Evolutionary conservation across 305 asterid species (phyloP).

Genomic region (Fraxinus velutina): DNA sequence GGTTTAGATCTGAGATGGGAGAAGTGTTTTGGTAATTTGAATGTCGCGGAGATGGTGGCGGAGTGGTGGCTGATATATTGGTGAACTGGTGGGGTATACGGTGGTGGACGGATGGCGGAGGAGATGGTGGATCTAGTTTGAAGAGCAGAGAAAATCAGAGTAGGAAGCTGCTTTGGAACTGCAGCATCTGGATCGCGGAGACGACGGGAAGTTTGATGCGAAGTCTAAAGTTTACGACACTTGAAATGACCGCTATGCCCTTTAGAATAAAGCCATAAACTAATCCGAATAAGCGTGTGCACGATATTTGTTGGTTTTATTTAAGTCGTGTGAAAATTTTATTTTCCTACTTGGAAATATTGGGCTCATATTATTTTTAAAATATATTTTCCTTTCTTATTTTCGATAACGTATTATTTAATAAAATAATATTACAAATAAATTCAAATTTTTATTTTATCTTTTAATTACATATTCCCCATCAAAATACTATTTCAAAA

Average conservation of each 20-base stretch:
- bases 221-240: conserved; percentile 14
- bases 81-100: not conserved
- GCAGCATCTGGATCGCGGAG: conserved; percentile 34
- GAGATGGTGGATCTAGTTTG: conserved; percentile 33
- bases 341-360: too few species aligned
- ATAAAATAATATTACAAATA: too few species aligned
- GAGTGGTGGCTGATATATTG: not conserved
- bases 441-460: too few species aligned
- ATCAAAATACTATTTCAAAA: too few species aligned
- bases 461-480: too few species aligned
- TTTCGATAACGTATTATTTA: too few species aligned
- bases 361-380: too few species aligned
- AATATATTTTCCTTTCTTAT: too few species aligned
- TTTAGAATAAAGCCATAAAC: not conserved
- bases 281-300: not conserved
- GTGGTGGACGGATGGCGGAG: conserved; percentile 25
- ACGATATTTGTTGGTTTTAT: not conserved
- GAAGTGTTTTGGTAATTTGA: not conserved
- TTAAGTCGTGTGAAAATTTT: too few species aligned
- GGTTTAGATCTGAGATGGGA: conserved; percentile 4
- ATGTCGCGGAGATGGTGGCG: conserved; percentile 3
- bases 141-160: conserved; percentile 4
- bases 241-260: conserved; percentile 28
- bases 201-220: conserved; percentile 18
- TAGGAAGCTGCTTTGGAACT: conserved; percentile 26